phyloP scores from a whole-genome alignment of 345 rosid genomes.

The Kernera saxatilis region DNA sequence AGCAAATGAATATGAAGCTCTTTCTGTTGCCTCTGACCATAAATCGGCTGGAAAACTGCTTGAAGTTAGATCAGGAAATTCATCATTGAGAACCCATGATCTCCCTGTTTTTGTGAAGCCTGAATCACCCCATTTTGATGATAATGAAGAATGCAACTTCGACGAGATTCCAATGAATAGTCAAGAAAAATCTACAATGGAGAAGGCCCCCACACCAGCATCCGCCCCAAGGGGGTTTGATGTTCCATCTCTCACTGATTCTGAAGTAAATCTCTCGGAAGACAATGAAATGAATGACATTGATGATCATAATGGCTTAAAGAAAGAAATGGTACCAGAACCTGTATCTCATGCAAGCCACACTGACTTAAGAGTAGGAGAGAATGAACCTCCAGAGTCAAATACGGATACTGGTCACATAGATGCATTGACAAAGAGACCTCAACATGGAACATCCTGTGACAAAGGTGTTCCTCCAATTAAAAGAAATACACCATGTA shows the following conservation, averaged over 20 bases:
- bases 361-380: slow-evolving; percentile 22
- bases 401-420: slow-evolving; percentile 2
- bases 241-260: slow-evolving; percentile 19
- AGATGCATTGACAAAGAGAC: slow-evolving; percentile 12
- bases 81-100: slow-evolving; percentile 26
- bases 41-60: slow-evolving; percentile 17
- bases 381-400: slow-evolving; percentile 21
- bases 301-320: slow-evolving; percentile 19
- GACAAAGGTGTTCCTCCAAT: slow-evolving; percentile 5
- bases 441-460: slow-evolving; percentile 11
- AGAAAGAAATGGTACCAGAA: slow-evolving; percentile 17
- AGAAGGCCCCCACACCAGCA: slow-evolving; percentile 14
- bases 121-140: slow-evolving; percentile 41
- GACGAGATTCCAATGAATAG: slow-evolving; percentile 21
- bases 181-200: slow-evolving; percentile 18
- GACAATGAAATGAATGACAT: slow-evolving; percentile 19
- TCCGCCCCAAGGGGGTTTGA: slow-evolving; percentile 18
- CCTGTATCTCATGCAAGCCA: slow-evolving; percentile 25
- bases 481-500: slow-evolving; percentile 17
- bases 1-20: slow-evolving; percentile 16
- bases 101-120: slow-evolving; percentile 31
- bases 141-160: slow-evolving; percentile 27
- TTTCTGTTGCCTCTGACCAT: slow-evolving; percentile 30
- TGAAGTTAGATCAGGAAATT: slow-evolving; percentile 24
- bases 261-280: slow-evolving; percentile 20